phyloP scores from a whole-genome alignment of 2,329 filamentous ascomycete species.

The Basipetospora sp. region DNA sequence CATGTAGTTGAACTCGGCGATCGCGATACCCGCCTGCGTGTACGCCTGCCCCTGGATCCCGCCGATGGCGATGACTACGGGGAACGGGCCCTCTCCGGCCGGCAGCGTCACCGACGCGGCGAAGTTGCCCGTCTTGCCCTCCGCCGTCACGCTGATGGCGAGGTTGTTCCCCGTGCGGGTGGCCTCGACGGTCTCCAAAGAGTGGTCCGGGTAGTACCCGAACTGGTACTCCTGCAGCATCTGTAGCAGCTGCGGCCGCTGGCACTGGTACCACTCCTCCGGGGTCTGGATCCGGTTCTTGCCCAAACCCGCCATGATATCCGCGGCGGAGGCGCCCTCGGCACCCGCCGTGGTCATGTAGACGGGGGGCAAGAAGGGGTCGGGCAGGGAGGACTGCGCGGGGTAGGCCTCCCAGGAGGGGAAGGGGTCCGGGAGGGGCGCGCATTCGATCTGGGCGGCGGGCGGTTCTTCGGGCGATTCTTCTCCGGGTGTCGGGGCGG shows the following conservation, averaged over 20 bases:
- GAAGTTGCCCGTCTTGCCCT: constrained; percentile 29
- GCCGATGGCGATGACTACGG: constrained; percentile 35
- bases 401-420: constrained; percentile 23
- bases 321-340: constrained; percentile 10
- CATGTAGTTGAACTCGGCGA: constrained; percentile 34
- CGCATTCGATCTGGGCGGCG: constrained; percentile 8
- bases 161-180: constrained; percentile 30
- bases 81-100: constrained; percentile 21
- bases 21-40: constrained; percentile 30
- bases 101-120: constrained; percentile 15
- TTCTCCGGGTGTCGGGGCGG: not conserved
- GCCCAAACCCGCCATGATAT: constrained; percentile 24
- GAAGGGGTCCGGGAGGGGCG: constrained; percentile 15
- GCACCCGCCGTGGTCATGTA: constrained; percentile 23
- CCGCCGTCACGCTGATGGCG: constrained; percentile 26
- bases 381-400: constrained; percentile 24
- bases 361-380: constrained; percentile 27
- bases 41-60: constrained; percentile 34
- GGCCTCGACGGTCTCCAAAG: constrained; percentile 29
- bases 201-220: constrained; percentile 35
- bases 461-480: constrained; percentile 1
- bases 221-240: constrained; percentile 36
- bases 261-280: constrained; percentile 34
- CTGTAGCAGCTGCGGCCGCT: constrained; percentile 33
- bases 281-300: constrained; percentile 26